Conservation (phyloP, 257 asterid species). For the Penstemon davidsonii region DNA sequence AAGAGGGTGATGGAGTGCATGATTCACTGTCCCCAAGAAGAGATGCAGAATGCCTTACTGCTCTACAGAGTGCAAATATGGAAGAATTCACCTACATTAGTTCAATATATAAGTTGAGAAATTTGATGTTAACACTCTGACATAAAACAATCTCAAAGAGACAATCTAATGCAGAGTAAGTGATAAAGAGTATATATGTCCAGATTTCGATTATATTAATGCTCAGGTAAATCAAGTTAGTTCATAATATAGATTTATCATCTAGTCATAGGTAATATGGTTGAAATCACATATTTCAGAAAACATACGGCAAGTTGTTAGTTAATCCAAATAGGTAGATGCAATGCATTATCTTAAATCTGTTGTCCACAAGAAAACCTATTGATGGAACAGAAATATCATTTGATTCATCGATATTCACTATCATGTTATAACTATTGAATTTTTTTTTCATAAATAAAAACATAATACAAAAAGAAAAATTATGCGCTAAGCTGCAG, state of each 20-base stretch:
- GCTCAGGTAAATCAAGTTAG: slow-evolving; percentile 18
- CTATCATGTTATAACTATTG: background rate
- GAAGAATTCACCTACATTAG: slow-evolving; percentile 66
- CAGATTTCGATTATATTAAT: slow-evolving; percentile 17
- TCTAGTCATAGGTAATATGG: slow-evolving; percentile 11
- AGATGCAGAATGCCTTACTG: slow-evolving; percentile 54
- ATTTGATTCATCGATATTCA: background rate
- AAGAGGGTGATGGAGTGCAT: slow-evolving; percentile 26
- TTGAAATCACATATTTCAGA: slow-evolving; percentile 11
- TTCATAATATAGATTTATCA: background rate
- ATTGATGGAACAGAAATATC: too few relatives aligned
- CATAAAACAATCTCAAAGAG: slow-evolving; percentile 10
- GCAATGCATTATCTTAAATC: slow-evolving; percentile 3
- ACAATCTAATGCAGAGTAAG: slow-evolving; percentile 19
- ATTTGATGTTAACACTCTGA: slow-evolving; percentile 26
- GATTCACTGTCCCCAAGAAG: slow-evolving; percentile 37
- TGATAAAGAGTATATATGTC: background rate
- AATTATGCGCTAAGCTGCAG: background rate
- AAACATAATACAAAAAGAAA: slow-evolving; percentile 12
- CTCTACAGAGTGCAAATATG: slow-evolving; percentile 73
- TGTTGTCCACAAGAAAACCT: slow-evolving; percentile 3
- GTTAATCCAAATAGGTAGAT: slow-evolving; percentile 20
- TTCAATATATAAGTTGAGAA: slow-evolving; percentile 38
- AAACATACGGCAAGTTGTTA: slow-evolving; percentile 1
- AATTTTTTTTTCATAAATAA: slow-evolving; percentile 7